Percentiles rank a stretch among this genome's conserved stretches.
These are phyloP conservation scores for Debaryomyces robertsiae DNA, from an alignment of 1,139 yeast genomes.

Conservation along the genomic window DNA sequence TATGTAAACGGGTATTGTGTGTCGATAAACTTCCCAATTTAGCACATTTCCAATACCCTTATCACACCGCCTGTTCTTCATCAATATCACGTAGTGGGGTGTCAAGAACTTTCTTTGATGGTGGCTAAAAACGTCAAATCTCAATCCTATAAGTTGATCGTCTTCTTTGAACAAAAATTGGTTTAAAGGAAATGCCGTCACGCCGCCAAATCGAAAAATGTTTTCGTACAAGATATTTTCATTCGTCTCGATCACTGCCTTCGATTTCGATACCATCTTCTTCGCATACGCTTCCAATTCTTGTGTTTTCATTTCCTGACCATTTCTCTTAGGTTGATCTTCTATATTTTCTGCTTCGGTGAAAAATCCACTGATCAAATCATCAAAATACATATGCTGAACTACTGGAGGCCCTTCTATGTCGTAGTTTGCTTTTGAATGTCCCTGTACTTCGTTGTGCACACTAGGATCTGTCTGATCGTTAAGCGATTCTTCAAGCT, in stretches of 20 bases:
- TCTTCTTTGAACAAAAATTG: slow-evolving; percentile 24
- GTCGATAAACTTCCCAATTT: slow-evolving; percentile 37
- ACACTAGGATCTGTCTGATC: slow-evolving; percentile 12
- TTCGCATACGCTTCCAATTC: slow-evolving; percentile 1
- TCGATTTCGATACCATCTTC: slow-evolving; percentile 9
- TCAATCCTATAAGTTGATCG: slow-evolving; percentile 34
- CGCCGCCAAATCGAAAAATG: slow-evolving; percentile 40
- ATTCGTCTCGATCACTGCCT: slow-evolving; percentile 23
- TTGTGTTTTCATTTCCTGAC: slow-evolving; percentile 1
- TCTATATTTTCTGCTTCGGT: slow-evolving; percentile 1
- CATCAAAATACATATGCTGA: slow-evolving; percentile 33
- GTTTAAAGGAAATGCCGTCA: slow-evolving; percentile 46
- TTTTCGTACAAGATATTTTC: slow-evolving; percentile 42
- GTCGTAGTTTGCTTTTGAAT: slow-evolving; percentile 4
- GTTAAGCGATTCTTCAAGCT: slow-evolving; percentile 7
- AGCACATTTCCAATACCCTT: slow-evolving; percentile 14
- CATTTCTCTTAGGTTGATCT: background rate
- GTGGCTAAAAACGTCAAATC: slow-evolving; percentile 39
- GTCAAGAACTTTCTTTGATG: slow-evolving; percentile 21
- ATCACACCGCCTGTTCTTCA: slow-evolving; percentile 18
- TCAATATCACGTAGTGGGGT: slow-evolving; percentile 44
- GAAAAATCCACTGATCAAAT: slow-evolving; percentile 30
- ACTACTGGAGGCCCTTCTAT: slow-evolving; percentile 19
- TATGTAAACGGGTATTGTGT: slow-evolving; percentile 39
- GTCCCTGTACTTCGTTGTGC: slow-evolving; percentile 6